Conservation (phyloP, 352 stramenopile species). For the Thalassiosira hispida region DNA sequence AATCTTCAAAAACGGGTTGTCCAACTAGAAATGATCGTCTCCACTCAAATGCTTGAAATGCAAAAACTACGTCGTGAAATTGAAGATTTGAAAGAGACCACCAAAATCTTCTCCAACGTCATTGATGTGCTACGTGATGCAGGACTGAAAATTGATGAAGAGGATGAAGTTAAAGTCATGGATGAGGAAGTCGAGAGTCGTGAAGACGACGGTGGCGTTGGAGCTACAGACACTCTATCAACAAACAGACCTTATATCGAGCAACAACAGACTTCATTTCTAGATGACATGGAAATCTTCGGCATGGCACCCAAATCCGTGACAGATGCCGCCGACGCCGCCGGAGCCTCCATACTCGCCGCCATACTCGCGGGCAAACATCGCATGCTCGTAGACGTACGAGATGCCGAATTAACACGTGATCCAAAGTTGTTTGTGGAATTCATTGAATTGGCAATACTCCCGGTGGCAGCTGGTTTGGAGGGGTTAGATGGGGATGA, state of each 20-base stretch:
- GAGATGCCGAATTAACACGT: conserved; percentile 79
- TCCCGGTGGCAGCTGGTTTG: conserved; percentile 79
- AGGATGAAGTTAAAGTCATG: conserved; percentile 27
- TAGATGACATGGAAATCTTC: conserved; percentile 84
- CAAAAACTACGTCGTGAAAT: conserved; percentile 73
- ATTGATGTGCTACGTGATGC: conserved; percentile 73
- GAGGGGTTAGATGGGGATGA: conserved; percentile 70
- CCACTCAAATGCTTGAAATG: conserved; percentile 74
- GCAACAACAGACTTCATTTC: conserved; percentile 41
- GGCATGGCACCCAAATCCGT: conserved; percentile 76
- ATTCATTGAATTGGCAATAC: conserved; percentile 83
- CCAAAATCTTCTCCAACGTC: conserved; percentile 65
- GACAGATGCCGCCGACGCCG: conserved; percentile 81
- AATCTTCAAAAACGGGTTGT: conserved; percentile 55
- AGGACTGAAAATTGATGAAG: conserved; percentile 63
- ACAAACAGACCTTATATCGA: too few relatives aligned
- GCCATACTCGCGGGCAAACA: conserved; percentile 82
- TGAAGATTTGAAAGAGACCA: conserved; percentile 55
- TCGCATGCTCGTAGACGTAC: conserved; percentile 84
- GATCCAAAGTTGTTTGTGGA: conserved; percentile 81
- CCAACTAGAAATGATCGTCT: conserved; percentile 77
- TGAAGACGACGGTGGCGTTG: conserved; percentile 14
- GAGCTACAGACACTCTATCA: conserved; percentile 10
- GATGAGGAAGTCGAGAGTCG: conserved; percentile 30
- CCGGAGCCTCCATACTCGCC: conserved; percentile 76